phyloP scores from a whole-genome alignment of 441 rosid genomes.

The Kokia cookei region DNA sequence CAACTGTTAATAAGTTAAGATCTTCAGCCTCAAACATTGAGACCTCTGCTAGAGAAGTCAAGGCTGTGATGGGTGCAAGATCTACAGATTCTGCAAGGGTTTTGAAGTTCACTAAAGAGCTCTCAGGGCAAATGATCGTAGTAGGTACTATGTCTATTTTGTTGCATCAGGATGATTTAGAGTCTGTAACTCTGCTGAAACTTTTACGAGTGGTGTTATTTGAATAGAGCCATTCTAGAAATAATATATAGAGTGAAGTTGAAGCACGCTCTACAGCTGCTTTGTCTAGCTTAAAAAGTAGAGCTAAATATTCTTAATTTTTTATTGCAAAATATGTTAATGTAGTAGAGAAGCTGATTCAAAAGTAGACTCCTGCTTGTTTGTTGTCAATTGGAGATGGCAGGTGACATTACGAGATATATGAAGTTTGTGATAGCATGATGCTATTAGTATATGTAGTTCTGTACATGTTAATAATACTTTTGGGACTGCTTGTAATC shows the following conservation, averaged over 20 bases:
- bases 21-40: constrained; percentile 46
- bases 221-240: not conserved
- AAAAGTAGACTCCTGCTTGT: not conserved
- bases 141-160: constrained; percentile 53
- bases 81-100: constrained; percentile 87
- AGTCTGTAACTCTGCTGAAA: not conserved
- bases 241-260: not conserved
- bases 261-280: not conserved
- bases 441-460: not conserved
- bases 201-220: not conserved
- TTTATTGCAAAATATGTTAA: not conserved
- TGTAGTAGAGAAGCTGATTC: not conserved
- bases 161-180: not conserved
- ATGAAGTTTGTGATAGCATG: not conserved
- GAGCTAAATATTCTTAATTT: not conserved
- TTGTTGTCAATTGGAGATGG: not conserved
- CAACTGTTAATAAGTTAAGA: constrained; percentile 39
- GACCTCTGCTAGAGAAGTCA: constrained; percentile 41
- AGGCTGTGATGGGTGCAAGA: constrained; percentile 60
- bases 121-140: constrained; percentile 64
- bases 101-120: constrained; percentile 74
- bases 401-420: not conserved
- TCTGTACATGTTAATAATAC: not conserved
- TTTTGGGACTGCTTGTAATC: not conserved
- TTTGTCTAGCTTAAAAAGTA: not conserved